phyloP scores from a whole-genome alignment of 2,329 filamentous ascomycete species.

The Pezicula rhizophila region DNA sequence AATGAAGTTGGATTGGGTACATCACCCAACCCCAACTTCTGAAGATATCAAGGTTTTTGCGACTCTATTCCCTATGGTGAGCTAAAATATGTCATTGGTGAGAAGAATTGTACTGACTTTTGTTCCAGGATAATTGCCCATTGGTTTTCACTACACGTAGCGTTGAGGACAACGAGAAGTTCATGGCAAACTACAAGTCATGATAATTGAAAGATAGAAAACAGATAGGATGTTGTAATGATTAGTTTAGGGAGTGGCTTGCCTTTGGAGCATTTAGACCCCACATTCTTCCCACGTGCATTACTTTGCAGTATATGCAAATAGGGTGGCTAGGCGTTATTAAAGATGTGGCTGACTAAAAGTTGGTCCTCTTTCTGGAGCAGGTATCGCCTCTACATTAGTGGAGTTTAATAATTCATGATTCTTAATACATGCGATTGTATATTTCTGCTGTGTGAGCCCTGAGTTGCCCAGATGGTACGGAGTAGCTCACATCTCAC shows the following conservation, averaged over 20 bases:
- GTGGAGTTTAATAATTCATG: too few relatives aligned
- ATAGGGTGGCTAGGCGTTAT: neutral
- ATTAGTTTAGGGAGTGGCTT: neutral
- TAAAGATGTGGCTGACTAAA: neutral
- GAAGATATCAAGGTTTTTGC: constrained; percentile 99
- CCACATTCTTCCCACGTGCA: neutral
- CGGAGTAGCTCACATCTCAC: too few relatives aligned
- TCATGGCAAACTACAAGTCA: neutral
- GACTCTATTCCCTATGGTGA: constrained; percentile 92
- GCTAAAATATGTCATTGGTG: constrained; percentile 27
- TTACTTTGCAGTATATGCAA: neutral
- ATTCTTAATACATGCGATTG: too few relatives aligned
- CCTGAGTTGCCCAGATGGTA: too few relatives aligned
- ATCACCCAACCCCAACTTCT: constrained; percentile 73
- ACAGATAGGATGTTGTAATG: neutral
- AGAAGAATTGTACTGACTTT: constrained; percentile 11
- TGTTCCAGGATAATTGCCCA: constrained; percentile 70
- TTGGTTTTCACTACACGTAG: constrained; percentile 54
- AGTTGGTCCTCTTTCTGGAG: neutral
- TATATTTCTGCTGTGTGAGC: too few relatives aligned
- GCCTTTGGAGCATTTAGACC: neutral
- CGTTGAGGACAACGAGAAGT: constrained; percentile 1
- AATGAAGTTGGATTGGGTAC: constrained; percentile 81
- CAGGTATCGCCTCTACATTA: too few relatives aligned
- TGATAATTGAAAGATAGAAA: neutral